These are phyloP conservation scores for Penicillium robsamsonii DNA, from an alignment of 495 filamentous ascomycete species.

Conservation along the genomic window DNA sequence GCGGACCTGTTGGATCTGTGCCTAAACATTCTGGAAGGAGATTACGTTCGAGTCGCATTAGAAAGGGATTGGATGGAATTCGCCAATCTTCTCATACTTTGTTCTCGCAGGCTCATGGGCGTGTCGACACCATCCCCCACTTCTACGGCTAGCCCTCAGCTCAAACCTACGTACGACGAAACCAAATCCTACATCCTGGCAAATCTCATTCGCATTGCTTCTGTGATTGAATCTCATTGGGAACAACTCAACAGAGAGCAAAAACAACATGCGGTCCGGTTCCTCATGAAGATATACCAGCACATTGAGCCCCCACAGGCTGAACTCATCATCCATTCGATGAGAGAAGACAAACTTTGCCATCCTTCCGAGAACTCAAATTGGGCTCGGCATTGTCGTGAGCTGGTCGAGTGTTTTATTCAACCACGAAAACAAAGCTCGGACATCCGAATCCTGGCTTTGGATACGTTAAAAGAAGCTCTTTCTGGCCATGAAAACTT, in stretches of 20 bases:
- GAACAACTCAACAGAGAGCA: constrained; percentile 41
- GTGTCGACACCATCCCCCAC: constrained; percentile 24
- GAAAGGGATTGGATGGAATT: constrained; percentile 37
- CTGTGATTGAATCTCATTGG: constrained; percentile 42
- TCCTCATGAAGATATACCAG: constrained; percentile 38
- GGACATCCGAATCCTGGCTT: constrained; percentile 63
- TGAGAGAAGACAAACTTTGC: constrained; percentile 52
- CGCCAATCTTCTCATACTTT: constrained; percentile 55
- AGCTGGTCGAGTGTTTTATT: constrained; percentile 65
- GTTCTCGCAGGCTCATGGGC: constrained; percentile 58
- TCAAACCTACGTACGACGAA: constrained; percentile 34
- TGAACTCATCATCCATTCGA: constrained; percentile 41
- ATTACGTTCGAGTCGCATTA: constrained; percentile 33
- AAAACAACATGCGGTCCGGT: constrained; percentile 36
- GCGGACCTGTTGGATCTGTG: constrained; percentile 55
- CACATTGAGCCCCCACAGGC: constrained; percentile 45
- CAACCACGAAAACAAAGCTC: constrained; percentile 59
- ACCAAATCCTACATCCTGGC: constrained; percentile 40
- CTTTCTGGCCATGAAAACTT: constrained; percentile 52
- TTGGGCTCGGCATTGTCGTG: constrained; percentile 63
- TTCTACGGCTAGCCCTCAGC: constrained; percentile 23
- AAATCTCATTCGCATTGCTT: constrained; percentile 39
- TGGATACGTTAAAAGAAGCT: constrained; percentile 65
- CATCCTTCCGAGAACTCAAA: constrained; percentile 61
- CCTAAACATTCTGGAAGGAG: constrained; percentile 42